Percentiles rank a stretch among this genome's conserved stretches.
These are phyloP conservation scores for Silybum marianum DNA, from an alignment of 129 eudicot species.

Conservation along the genomic window DNA sequence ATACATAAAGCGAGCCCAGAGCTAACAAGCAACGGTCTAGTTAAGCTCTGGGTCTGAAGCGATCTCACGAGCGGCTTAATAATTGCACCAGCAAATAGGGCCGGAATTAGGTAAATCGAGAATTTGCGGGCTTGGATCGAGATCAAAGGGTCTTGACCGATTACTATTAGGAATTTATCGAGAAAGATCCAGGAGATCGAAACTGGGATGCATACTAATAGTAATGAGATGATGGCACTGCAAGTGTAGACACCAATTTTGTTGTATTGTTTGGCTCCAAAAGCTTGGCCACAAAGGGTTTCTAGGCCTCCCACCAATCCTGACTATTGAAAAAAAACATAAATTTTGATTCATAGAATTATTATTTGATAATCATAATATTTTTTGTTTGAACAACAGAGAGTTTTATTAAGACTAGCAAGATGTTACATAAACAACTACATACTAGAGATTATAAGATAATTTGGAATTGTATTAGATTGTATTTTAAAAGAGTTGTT, in stretches of 20 bases:
- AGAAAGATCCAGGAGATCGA: conserved; percentile 55
- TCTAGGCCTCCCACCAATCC: conserved; percentile 77
- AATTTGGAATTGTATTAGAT: too few relatives aligned
- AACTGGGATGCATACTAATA: conserved; percentile 58
- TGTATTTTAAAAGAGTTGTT: too few relatives aligned
- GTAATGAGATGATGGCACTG: conserved; percentile 57
- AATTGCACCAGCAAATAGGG: conserved; percentile 56
- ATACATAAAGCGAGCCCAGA: conserved; percentile 43
- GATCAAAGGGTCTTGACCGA: conserved; percentile 73
- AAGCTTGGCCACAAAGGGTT: conserved; percentile 86
- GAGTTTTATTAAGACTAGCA: too few relatives aligned
- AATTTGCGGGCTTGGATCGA: conserved; percentile 61
- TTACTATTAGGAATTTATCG: conserved; percentile 52
- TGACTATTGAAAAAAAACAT: conserved; percentile 39
- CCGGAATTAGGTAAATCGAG: conserved; percentile 53
- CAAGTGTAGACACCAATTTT: conserved; percentile 57
- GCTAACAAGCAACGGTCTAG: conserved; percentile 54
- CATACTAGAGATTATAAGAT: too few relatives aligned
- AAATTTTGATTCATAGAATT: neutral
- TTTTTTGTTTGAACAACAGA: too few relatives aligned
- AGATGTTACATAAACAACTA: too few relatives aligned
- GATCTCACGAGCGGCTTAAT: conserved; percentile 59
- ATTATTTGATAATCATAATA: neutral
- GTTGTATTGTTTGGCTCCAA: conserved; percentile 62
- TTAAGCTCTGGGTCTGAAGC: conserved; percentile 64